Percentiles rank a stretch among this genome's conserved stretches.
These are phyloP conservation scores for Lepidium aucheri DNA, from an alignment of 345 rosid genomes.

Conservation along the genomic window DNA sequence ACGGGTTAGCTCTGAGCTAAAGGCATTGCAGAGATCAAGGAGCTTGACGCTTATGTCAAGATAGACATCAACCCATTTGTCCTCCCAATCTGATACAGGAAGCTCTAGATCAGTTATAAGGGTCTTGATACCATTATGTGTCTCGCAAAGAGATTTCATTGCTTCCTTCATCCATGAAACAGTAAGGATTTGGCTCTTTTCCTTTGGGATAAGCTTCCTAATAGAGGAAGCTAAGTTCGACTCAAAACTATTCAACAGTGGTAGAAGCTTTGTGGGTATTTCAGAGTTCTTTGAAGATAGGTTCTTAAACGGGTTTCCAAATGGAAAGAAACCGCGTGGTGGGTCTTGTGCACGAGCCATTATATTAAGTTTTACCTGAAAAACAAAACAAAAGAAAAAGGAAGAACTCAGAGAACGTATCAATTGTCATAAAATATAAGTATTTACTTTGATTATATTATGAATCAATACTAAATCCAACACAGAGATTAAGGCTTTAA, in stretches of 20 bases:
- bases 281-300: slow-evolving; percentile 23
- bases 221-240: slow-evolving; percentile 17
- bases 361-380: neutral
- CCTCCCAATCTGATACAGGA: slow-evolving; percentile 32
- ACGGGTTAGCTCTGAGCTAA: slow-evolving; percentile 26
- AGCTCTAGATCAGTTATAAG: slow-evolving; percentile 27
- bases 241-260: slow-evolving; percentile 21
- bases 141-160: slow-evolving; percentile 22
- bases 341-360: slow-evolving; percentile 29
- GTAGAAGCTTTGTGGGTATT: slow-evolving; percentile 16
- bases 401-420: neutral
- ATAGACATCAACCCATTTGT: slow-evolving; percentile 30
- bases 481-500: neutral
- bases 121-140: slow-evolving; percentile 22
- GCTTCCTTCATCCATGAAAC: slow-evolving; percentile 34
- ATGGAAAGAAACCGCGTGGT: slow-evolving; percentile 27
- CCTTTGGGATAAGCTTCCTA: slow-evolving; percentile 22
- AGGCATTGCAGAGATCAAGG: slow-evolving; percentile 30
- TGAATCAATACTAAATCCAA: neutral
- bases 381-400: neutral
- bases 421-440: neutral
- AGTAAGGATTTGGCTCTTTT: slow-evolving; percentile 15
- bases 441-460: neutral
- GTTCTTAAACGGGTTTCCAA: slow-evolving; percentile 31
- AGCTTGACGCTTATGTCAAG: slow-evolving; percentile 29